A percentile compares a stretch with the other conserved stretches of the same genome.
phyloP scores from a whole-genome alignment of 768 basidiomycete species.

The Psilocybe subaeruginosa region DNA sequence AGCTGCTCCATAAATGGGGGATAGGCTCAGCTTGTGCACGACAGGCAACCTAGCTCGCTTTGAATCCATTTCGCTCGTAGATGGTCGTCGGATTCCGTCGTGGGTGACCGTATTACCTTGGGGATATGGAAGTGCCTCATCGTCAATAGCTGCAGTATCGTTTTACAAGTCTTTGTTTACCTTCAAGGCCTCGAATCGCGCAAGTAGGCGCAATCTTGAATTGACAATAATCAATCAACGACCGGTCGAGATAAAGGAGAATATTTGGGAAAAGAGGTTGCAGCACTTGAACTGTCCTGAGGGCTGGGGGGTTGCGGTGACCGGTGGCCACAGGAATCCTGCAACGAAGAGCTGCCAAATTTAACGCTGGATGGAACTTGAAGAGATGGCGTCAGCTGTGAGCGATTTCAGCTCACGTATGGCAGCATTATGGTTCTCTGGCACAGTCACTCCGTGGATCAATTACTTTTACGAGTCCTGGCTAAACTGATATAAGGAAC shows the following conservation, averaged over 20 bases:
- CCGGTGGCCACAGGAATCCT: too few species aligned
- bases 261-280: background rate
- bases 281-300: background rate
- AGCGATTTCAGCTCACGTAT: background rate
- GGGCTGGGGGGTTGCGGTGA: background rate
- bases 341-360: background rate
- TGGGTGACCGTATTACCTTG: background rate
- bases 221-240: background rate
- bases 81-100: background rate
- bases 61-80: background rate
- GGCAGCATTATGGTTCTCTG: background rate
- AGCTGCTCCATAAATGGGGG: conserved; percentile 12
- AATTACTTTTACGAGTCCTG: background rate
- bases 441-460: background rate
- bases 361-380: background rate
- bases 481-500: background rate
- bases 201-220: background rate
- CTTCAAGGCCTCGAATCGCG: background rate
- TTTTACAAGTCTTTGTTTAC: background rate
- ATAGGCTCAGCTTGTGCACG: background rate
- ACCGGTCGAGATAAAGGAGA: background rate
- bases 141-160: too few species aligned
- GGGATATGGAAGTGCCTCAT: background rate
- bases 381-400: background rate
- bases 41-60: background rate